Conservation (phyloP, 371 early-diverging fungal species). For the Syncephalis fuscata region DNA sequence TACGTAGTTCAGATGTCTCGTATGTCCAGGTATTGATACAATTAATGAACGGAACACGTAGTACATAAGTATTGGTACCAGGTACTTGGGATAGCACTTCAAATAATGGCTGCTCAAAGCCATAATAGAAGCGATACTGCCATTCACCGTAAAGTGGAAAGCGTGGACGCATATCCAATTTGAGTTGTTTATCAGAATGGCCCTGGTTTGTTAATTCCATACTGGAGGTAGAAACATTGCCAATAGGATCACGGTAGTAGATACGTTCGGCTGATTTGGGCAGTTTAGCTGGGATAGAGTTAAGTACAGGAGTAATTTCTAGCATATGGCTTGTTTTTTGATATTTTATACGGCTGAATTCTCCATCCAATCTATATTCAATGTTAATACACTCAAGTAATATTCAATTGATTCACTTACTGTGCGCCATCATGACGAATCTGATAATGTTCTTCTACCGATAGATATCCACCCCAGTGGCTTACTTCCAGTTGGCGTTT, state of each 20-base stretch:
- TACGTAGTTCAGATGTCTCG: slow-evolving; percentile 39
- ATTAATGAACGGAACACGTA: slow-evolving; percentile 53
- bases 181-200: slow-evolving; percentile 14
- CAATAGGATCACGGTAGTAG: slow-evolving; percentile 86
- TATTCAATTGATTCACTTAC: slow-evolving; percentile 23
- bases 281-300: slow-evolving; percentile 12
- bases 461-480: slow-evolving; percentile 70
- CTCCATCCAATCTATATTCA: not conserved
- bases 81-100: slow-evolving; percentile 13
- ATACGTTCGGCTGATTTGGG: slow-evolving; percentile 53
- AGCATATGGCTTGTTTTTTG: not conserved
- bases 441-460: slow-evolving; percentile 70
- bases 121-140: slow-evolving; percentile 87
- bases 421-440: slow-evolving; percentile 67
- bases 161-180: slow-evolving; percentile 65
- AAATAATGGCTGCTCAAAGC: slow-evolving; percentile 59
- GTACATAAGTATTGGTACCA: slow-evolving; percentile 21
- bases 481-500: slow-evolving; percentile 65
- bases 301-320: not conserved
- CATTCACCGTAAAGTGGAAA: slow-evolving; percentile 93
- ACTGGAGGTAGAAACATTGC: slow-evolving; percentile 90
- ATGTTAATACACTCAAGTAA: not conserved
- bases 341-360: not conserved
- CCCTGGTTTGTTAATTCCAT: slow-evolving; percentile 34
- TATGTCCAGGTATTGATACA: slow-evolving; percentile 40